A percentile compares a stretch with the other conserved stretches of the same genome.
These are phyloP conservation scores for Fusarium pseudograminearum DNA, from an alignment of 2,329 filamentous ascomycete species.

Conservation along the genomic window DNA sequence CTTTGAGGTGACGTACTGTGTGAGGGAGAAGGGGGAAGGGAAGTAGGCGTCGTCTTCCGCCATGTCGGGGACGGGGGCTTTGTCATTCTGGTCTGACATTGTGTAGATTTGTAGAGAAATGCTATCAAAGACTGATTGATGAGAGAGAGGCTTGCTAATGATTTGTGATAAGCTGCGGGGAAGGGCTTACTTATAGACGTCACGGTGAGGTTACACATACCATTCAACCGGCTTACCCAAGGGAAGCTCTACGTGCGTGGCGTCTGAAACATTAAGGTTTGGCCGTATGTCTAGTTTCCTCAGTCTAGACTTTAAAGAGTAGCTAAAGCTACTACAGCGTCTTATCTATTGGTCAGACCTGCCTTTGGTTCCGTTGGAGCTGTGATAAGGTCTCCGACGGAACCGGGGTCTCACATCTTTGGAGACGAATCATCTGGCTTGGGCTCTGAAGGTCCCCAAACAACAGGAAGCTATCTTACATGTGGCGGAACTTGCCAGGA, in stretches of 20 bases:
- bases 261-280: neutral
- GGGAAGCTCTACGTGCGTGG: neutral
- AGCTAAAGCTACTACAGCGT: neutral
- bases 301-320: neutral
- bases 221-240: neutral
- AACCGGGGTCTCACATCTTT: neutral
- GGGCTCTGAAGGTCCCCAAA: neutral
- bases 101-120: neutral
- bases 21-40: constrained; percentile 10
- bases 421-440: neutral
- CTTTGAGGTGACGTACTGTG: neutral
- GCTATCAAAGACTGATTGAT: neutral
- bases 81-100: constrained; percentile 8
- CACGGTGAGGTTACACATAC: neutral
- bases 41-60: constrained; percentile 18
- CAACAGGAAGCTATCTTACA: neutral
- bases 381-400: neutral
- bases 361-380: neutral
- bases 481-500: neutral
- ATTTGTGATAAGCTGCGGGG: neutral
- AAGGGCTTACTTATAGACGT: neutral
- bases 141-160: neutral
- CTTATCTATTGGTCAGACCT: neutral
- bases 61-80: neutral
- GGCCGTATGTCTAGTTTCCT: neutral